Evolutionary conservation across 176 grass and related monocot genomes (phyloP).

Genomic region (sorghum (Sorghum bicolor)): Sorghum_bicolor_NCBIv3 NC_012874.2:1324501-1325000

Average conservation of each 20-base stretch:
- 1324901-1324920: conserved; percentile 74
- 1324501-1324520: background rate
- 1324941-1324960: conserved; percentile 55
- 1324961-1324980: conserved; percentile 61
- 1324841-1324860: conserved; percentile 62
- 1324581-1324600: background rate
- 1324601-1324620: background rate
- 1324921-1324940: conserved; percentile 42
- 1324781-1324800: conserved; percentile 37
- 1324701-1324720: background rate
- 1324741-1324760: background rate
- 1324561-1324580: background rate
- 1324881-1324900: conserved; percentile 93
- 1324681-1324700: background rate
- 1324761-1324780: background rate
- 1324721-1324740: conserved; percentile 11
- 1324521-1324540: background rate
- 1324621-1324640: background rate
- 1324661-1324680: background rate
- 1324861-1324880: conserved; percentile 84
- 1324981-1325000: conserved; percentile 52
- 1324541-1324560: background rate
- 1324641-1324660: background rate
- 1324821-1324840: conserved; percentile 53
- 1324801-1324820: conserved; percentile 49